These are phyloP conservation scores for Penicillium sclerotigenum DNA, from an alignment of 2,329 filamentous ascomycete genomes.

Conservation along the genomic window DNA sequence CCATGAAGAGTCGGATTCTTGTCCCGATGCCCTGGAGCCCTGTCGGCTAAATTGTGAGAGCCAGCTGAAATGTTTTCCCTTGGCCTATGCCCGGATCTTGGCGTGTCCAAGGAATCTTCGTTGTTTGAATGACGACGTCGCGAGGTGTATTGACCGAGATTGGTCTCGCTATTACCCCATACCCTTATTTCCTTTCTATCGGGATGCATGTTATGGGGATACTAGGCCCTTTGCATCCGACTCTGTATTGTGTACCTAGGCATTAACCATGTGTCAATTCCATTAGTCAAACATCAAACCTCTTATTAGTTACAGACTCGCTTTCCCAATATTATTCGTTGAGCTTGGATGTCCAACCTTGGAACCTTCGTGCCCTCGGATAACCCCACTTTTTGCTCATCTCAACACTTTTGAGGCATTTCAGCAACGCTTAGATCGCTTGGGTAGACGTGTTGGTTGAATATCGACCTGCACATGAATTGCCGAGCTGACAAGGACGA, in stretches of 20 bases:
- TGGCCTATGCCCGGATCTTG: not conserved
- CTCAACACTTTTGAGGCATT: conserved; percentile 6
- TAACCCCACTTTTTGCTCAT: conserved; percentile 20
- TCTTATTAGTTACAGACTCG: not conserved
- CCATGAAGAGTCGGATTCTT: conserved; percentile 90
- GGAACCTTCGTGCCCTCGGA: conserved; percentile 10
- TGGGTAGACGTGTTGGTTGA: not conserved
- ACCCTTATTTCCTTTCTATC: not conserved
- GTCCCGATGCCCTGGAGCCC: conserved; percentile 97
- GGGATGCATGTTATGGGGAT: not conserved
- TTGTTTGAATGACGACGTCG: not conserved
- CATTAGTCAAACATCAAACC: conserved; percentile 1
- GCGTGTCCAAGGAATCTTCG: not conserved
- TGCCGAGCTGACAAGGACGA: not conserved
- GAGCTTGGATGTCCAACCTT: no score
- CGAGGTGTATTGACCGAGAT: not conserved
- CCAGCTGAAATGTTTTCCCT: not conserved
- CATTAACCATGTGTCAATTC: conserved; percentile 12
- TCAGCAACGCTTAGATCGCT: conserved; percentile 9
- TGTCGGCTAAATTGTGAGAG: conserved; percentile 58
- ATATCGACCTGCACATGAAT: conserved; percentile 10
- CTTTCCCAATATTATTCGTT: not conserved
- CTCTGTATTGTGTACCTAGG: conserved; percentile 24
- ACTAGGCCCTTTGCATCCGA: not conserved
- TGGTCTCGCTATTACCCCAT: not conserved